phyloP scores from a whole-genome alignment of 2,329 filamentous ascomycete species.

The Fusarium secorum region DNA sequence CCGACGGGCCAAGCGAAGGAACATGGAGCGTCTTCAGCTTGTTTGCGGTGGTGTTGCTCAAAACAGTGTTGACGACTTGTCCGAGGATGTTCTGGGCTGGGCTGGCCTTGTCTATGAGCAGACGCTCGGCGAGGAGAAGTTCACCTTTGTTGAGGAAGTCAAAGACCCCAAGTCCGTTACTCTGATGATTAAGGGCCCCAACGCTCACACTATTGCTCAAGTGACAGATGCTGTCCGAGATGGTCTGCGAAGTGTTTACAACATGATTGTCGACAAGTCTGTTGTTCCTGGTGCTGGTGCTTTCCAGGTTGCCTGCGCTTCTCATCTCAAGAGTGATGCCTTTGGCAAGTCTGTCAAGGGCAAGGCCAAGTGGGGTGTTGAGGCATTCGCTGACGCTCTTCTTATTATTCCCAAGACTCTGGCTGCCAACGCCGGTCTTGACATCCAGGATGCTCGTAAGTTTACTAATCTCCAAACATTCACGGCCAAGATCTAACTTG shows the following conservation, averaged over 20 bases:
- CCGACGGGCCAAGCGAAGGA: constrained; percentile 93
- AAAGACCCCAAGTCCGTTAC: constrained; percentile 99
- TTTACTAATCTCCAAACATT: constrained; percentile 37
- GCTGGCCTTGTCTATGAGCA: constrained; percentile 97
- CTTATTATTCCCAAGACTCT: constrained; percentile 97
- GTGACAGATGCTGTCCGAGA: constrained; percentile 97
- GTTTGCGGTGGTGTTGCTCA: constrained; percentile 90
- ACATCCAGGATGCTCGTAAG: constrained; percentile 94
- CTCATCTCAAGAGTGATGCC: constrained; percentile 84
- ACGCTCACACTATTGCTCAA: constrained; percentile 94
- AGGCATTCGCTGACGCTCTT: constrained; percentile 93
- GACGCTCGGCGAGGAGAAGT: constrained; percentile 97
- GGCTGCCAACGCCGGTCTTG: constrained; percentile 93
- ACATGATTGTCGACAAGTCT: constrained; percentile 98
- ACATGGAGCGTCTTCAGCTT: constrained; percentile 98
- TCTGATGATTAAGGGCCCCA: constrained; percentile 96
- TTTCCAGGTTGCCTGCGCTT: constrained; percentile 93
- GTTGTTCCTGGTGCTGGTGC: constrained; percentile 94
- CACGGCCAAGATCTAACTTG: constrained; percentile 25
- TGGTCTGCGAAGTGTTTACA: constrained; percentile 95
- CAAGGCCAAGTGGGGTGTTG: constrained; percentile 95
- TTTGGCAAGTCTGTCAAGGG: constrained; percentile 94
- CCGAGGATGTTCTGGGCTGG: constrained; percentile 90
- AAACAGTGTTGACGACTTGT: constrained; percentile 95
- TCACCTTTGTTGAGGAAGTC: constrained; percentile 97